Evolutionary conservation across 2,329 filamentous ascomycete genomes (phyloP).

Genomic region (Pleoardoris graminearum): DNA sequence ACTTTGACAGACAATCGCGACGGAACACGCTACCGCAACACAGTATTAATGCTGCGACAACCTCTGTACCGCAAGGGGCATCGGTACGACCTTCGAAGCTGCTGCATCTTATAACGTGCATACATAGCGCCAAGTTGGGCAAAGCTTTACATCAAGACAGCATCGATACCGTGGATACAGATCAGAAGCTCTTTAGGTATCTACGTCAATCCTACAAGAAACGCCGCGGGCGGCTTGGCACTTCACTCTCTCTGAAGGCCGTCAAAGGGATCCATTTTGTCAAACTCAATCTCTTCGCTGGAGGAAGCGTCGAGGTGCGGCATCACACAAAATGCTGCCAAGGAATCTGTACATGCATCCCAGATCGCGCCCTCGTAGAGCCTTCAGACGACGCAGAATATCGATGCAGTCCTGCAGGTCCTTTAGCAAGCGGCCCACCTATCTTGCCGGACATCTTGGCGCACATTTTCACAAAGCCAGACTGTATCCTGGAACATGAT

Average conservation of each 20-base stretch:
- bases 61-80: background rate
- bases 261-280: conserved; percentile 27
- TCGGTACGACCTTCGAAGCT: conserved; percentile 1
- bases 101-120: conserved; percentile 25
- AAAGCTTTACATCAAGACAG: conserved; percentile 23
- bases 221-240: conserved; percentile 16
- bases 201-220: conserved; percentile 15
- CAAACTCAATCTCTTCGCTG: conserved; percentile 24
- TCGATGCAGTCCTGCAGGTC: conserved; percentile 21
- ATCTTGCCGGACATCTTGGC: conserved; percentile 24
- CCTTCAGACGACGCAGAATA: conserved; percentile 27
- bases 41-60: background rate
- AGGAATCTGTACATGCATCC: conserved; percentile 26
- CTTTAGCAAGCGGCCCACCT: conserved; percentile 22
- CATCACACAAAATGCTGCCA: conserved; percentile 22
- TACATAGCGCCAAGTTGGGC: conserved; percentile 15
- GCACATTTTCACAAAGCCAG: conserved; percentile 22
- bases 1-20: too few species aligned
- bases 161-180: conserved; percentile 20
- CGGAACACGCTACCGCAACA: background rate
- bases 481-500: conserved; percentile 20
- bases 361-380: conserved; percentile 23
- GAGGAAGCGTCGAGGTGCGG: conserved; percentile 25
- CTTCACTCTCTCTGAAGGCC: conserved; percentile 19
- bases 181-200: conserved; percentile 25